Percentiles rank a stretch among this genome's conserved stretches.
phyloP scores from a whole-genome alignment of 2,329 filamentous ascomycete species.

The Sphaerulina populicola region DNA sequence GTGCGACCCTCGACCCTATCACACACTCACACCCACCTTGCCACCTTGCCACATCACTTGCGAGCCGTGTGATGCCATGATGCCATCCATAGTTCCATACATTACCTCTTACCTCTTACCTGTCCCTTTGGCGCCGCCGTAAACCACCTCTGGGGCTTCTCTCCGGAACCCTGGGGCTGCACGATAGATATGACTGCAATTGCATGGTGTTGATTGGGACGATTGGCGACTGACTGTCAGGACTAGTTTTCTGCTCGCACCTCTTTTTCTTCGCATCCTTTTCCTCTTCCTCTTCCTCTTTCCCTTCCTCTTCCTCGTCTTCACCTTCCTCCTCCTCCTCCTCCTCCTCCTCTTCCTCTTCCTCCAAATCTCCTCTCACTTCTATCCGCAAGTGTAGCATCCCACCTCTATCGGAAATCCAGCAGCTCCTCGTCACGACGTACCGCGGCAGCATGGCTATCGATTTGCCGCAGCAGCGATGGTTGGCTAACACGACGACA shows the following conservation, averaged over 20 bases:
- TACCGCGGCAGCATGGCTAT: conserved; percentile 10
- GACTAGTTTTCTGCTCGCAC: neutral
- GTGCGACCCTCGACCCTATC: conserved; percentile 11
- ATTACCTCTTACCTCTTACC: neutral
- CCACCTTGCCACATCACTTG: neutral
- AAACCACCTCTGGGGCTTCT: conserved; percentile 10
- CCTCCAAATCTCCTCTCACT: neutral
- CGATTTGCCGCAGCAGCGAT: conserved; percentile 8
- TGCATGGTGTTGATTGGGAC: neutral
- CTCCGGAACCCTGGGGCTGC: conserved; percentile 1
- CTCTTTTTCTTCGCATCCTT: conserved; percentile 1
- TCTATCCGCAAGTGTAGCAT: too few species aligned
- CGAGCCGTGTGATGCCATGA: conserved; percentile 1
- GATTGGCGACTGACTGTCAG: neutral
- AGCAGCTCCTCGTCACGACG: neutral
- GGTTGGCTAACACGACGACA: conserved; percentile 8
- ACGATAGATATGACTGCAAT: conserved; percentile 6
- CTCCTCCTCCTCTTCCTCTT: too few species aligned
- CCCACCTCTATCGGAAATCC: neutral
- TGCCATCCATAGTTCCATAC: neutral
- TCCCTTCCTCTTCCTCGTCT: too few species aligned
- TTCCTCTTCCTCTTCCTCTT: neutral
- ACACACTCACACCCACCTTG: too few species aligned
- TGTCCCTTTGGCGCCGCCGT: neutral
- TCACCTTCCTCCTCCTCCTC: too few species aligned